Base-by-base conservation (phyloP, 805 yeast genomes). In the Candida nonsorbophila region DNA sequence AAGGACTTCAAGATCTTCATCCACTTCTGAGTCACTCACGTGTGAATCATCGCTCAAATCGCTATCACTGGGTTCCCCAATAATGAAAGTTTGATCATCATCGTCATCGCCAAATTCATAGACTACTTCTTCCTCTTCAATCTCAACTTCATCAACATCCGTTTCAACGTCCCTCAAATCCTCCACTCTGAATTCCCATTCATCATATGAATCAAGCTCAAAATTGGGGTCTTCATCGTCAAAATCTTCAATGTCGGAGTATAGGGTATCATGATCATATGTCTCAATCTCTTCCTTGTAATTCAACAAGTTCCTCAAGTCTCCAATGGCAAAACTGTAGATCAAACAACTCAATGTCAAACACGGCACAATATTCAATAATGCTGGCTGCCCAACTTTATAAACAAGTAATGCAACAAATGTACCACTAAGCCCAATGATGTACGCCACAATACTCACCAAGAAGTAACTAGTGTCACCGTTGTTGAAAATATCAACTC, bases 331-430 rank as follows among this genome's bases (percentile, higher is more conserved):
- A n/a, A 42, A 27, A 0, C 74, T 73, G 0, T 54, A 40, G 0
- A 44, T 20, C 0, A 52, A n/a, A 1, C 66, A 58, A 0, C 67
- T 52, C 1, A 58, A 6, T 12, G 55, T 20, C 19, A 59, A 25
- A n/a, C 41, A 23, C 4, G 87, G 87, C 4, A 77, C 77, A 15
- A 80, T 49, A 44, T 78, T 80, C 12, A 81, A 45, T 37, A 81
- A 53, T 1, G 86, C 86, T 1, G 87, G 87, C 50, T 79, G 87
- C 1, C 77, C 84, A 7, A 44, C 48, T 1, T 63, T 42, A 36
- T 43, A 70, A 3, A 44, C 28, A 18, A 56, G 53, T 28, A 70
- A 48, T 3, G 63, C 70, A 2, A 36, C 40, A 27, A 68, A 51
- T 1, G 85, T 72, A 0, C 44, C 27, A 0, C 49, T 14, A 22